Evolutionary conservation across 441 rosid genomes (phyloP).

Genomic region (Biscutella laevigata): DNA sequence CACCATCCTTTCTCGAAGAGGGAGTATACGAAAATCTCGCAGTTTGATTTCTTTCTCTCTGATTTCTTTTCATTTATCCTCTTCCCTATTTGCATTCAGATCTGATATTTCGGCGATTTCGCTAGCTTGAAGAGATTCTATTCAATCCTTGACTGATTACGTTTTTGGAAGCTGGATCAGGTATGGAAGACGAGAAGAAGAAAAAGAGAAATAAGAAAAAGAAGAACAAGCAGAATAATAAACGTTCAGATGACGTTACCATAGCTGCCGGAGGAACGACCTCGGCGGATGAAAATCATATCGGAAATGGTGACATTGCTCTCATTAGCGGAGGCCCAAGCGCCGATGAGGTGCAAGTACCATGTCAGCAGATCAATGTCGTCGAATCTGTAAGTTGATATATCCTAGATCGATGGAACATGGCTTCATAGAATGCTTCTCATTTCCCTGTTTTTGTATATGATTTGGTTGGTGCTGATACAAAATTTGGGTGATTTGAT

Average conservation of each 20-base stretch:
- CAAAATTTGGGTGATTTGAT: not conserved
- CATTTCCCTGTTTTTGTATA: too few relatives aligned
- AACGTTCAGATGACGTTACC: conserved; percentile 30
- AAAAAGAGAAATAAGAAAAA: conserved; percentile 53
- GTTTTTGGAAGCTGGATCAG: conserved; percentile 13
- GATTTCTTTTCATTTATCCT: not conserved
- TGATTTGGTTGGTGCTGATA: not conserved
- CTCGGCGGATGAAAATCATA: conserved; percentile 17
- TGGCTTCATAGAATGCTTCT: not conserved
- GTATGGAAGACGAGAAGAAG: conserved; percentile 53
- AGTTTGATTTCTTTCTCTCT: not conserved
- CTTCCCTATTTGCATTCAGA: conserved; percentile 12
- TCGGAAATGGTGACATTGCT: conserved; percentile 19
- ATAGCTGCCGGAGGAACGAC: conserved; percentile 2
- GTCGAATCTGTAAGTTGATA: conserved; percentile 28
- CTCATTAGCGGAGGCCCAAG: conserved; percentile 15
- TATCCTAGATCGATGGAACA: not conserved
- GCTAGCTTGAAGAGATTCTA: not conserved
- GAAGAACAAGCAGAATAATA: conserved; percentile 37
- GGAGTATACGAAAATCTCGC: not conserved
- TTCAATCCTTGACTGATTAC: not conserved
- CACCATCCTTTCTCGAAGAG: not conserved
- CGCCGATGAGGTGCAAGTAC: conserved; percentile 14
- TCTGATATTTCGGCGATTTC: conserved; percentile 11
- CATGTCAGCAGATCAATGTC: conserved; percentile 30